Percentiles rank a stretch among this genome's conserved stretches.
Evolutionary conservation across 305 asterid species (phyloP).

Genomic region (Fraxinus paxiana): DNA sequence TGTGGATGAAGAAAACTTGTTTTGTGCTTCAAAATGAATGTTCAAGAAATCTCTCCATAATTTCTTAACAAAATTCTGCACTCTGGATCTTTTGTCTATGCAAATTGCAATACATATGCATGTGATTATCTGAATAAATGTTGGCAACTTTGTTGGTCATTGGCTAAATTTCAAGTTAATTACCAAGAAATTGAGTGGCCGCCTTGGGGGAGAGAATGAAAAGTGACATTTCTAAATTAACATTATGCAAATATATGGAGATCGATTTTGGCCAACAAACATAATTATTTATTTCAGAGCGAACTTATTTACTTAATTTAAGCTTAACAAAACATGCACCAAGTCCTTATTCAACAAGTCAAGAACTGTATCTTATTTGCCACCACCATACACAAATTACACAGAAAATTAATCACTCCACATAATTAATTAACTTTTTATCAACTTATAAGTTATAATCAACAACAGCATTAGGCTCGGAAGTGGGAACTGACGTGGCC

Average conservation of each 20-base stretch:
- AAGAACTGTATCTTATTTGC: background rate
- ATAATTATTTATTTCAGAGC: background rate
- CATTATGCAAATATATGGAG: background rate
- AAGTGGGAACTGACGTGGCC: slow-evolving; percentile 16
- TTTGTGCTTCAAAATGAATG: background rate
- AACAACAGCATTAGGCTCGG: background rate
- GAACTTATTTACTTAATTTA: background rate
- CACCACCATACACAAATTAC: background rate
- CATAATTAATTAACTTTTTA: slow-evolving; percentile 2
- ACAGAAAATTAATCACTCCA: background rate
- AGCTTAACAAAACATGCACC: background rate
- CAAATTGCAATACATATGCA: background rate
- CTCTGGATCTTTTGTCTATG: background rate
- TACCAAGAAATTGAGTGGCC: background rate
- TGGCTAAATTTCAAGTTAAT: background rate
- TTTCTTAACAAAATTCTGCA: background rate
- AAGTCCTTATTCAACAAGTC: background rate
- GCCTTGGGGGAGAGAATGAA: background rate
- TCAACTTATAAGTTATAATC: background rate
- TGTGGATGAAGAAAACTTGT: background rate
- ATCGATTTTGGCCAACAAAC: background rate
- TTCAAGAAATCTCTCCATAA: background rate
- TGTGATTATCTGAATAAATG: background rate
- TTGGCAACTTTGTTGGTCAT: background rate
- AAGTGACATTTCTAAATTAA: background rate